These are phyloP conservation scores for Solanum chacoense DNA, from an alignment of 305 asterid species.

Conservation along the genomic window DNA sequence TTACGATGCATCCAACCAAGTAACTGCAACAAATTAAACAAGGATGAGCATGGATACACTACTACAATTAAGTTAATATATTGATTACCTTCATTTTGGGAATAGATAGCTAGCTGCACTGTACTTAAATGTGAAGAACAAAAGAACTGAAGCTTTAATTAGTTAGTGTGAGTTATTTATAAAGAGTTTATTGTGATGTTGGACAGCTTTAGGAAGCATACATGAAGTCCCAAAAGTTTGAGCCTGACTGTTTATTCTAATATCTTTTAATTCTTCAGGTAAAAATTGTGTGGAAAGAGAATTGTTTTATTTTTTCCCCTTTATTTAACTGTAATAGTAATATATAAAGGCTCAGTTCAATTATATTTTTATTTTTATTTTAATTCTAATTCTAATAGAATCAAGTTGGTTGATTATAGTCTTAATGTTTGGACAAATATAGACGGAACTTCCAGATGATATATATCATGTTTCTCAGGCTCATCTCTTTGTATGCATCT, in stretches of 20 bases:
- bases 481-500: background rate
- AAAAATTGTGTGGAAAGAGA: background rate
- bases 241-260: background rate
- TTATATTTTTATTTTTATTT: background rate
- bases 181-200: background rate
- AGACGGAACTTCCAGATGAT: background rate
- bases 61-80: background rate
- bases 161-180: background rate
- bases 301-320: background rate
- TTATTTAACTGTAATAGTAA: background rate
- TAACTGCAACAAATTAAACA: constrained; percentile 50
- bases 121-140: background rate
- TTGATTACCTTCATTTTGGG: constrained; percentile 5
- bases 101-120: background rate
- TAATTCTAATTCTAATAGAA: background rate
- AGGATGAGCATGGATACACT: background rate
- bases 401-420: background rate
- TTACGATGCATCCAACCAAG: constrained; percentile 97
- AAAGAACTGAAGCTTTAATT: constrained; percentile 9
- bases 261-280: background rate
- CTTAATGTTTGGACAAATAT: background rate
- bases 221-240: background rate
- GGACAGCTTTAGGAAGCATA: background rate
- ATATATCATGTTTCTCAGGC: background rate
- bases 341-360: background rate